Conservation (phyloP, 768 basidiomycete species). For the Amylocystis lapponica region DNA sequence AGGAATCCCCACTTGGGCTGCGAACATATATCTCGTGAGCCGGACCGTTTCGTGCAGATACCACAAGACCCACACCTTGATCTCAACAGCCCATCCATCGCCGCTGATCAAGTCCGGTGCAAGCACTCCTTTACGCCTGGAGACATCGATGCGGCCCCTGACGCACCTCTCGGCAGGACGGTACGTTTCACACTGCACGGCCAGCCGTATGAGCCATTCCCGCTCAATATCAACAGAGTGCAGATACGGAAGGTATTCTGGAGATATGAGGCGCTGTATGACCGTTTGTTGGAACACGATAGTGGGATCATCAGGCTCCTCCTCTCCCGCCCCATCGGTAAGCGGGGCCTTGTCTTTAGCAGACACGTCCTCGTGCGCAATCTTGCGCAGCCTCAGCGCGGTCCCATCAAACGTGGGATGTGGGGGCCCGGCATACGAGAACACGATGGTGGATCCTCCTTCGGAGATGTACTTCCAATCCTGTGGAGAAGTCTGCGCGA, state of each 20-base stretch:
- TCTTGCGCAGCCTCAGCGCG: conserved; percentile 77
- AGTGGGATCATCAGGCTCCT: conserved; percentile 35
- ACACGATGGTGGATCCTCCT: conserved; percentile 89
- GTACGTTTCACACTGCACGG: conserved; percentile 35
- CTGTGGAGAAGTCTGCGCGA: conserved; percentile 22
- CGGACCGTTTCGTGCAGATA: not conserved
- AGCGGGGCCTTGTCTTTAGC: conserved; percentile 1
- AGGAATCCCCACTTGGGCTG: conserved; percentile 99
- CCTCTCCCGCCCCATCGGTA: conserved; percentile 25
- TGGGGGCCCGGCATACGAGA: conserved; percentile 64
- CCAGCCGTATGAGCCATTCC: conserved; percentile 58
- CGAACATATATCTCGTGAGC: not conserved
- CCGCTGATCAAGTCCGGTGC: conserved; percentile 78
- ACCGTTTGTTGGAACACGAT: conserved; percentile 58
- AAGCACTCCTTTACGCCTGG: conserved; percentile 52
- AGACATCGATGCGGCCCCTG: conserved; percentile 55
- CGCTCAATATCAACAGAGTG: conserved; percentile 39
- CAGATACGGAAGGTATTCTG: conserved; percentile 51
- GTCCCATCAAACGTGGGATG: conserved; percentile 50
- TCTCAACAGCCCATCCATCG: conserved; percentile 70
- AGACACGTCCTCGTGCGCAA: conserved; percentile 8
- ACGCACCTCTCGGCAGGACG: conserved; percentile 54
- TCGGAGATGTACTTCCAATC: conserved; percentile 88
- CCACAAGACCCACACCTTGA: conserved; percentile 68
- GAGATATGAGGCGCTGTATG: conserved; percentile 60